phyloP scores from a whole-genome alignment of 257 asterid genomes.

The Ajuga chamaepitys region DNA sequence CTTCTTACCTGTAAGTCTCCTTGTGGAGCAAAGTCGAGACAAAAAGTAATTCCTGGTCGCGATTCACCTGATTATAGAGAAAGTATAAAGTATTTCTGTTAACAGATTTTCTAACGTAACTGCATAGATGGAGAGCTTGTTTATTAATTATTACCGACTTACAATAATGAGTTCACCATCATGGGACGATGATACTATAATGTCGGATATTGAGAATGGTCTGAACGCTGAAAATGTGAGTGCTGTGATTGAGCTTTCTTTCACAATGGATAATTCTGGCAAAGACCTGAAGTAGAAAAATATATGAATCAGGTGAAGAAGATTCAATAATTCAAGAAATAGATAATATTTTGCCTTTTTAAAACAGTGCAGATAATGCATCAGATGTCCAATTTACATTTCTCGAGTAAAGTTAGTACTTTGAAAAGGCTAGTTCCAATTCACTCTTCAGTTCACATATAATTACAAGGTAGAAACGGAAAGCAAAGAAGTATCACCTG shows the following conservation, averaged over 20 bases:
- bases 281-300: conserved; percentile 62
- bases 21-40: conserved; percentile 54
- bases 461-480: neutral
- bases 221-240: conserved; percentile 42
- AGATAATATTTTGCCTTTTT: neutral
- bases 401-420: too few species aligned
- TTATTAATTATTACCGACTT: conserved; percentile 10
- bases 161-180: conserved; percentile 76
- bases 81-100: conserved; percentile 7
- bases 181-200: conserved; percentile 50
- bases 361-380: too few species aligned
- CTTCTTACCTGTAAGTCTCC: conserved; percentile 60
- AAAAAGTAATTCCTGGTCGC: conserved; percentile 70
- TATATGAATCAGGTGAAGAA: neutral
- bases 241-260: conserved; percentile 68
- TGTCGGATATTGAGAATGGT: conserved; percentile 38
- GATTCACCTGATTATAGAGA: conserved; percentile 46
- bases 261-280: conserved; percentile 74
- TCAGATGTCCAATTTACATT: too few species aligned
- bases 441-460: neutral
- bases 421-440: too few species aligned
- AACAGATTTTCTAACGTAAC: neutral
- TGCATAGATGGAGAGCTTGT: neutral
- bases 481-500: conserved; percentile 35
- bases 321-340: neutral